Base-by-base conservation (phyloP, 768 basidiomycete species). In the Calocybe indica region DNA sequence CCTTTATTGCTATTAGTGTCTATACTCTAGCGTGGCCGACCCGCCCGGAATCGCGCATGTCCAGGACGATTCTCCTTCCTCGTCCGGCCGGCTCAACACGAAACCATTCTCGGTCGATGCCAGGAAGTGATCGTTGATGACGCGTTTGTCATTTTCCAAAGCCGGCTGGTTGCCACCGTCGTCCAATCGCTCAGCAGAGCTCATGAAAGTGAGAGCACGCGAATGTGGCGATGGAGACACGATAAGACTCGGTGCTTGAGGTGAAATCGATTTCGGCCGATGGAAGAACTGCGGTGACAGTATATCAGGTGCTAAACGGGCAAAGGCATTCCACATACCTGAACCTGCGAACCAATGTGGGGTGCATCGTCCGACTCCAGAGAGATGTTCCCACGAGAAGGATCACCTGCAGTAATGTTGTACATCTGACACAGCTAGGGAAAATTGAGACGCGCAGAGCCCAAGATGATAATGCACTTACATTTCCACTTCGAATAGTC, bases 381-480 rank as follows among this genome's bases (percentile, higher is more conserved):
- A 1, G 87, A 78, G 10, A 89, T 71, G 3, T 74, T 72, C 2
- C 88, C 88, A 5, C 82, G 74, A 11, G 80, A 79, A 1, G 85
- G 86, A 56, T 85, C 85, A 3, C 88, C 88, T 0, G 86, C 82
- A 15, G 72, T 79, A 49, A 90, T 81, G 46, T 65, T 72, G 55
- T 76, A 77, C 35, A 83, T 67, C 40, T 74, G 72, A 14, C 58
- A 55, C 2, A 76, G 52, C 77, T 82, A 45, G 7, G 30, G 33
- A 45, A 28, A 10, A 9, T 29, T 40, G 14, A 49, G 30, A 54
- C n/a, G 37, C 6, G 12, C 14, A 35, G 40, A 42, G 44, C 34
- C 34, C 11, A 34, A 6, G 32, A 33, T 10, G 43, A 15, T 9
- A 37, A 35, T 38, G 41, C 30, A 44, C 62, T 7, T 37, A 71